Base-by-base conservation (phyloP, 163 green algal genomes). In the Prototheca wickerhamii region DNA sequence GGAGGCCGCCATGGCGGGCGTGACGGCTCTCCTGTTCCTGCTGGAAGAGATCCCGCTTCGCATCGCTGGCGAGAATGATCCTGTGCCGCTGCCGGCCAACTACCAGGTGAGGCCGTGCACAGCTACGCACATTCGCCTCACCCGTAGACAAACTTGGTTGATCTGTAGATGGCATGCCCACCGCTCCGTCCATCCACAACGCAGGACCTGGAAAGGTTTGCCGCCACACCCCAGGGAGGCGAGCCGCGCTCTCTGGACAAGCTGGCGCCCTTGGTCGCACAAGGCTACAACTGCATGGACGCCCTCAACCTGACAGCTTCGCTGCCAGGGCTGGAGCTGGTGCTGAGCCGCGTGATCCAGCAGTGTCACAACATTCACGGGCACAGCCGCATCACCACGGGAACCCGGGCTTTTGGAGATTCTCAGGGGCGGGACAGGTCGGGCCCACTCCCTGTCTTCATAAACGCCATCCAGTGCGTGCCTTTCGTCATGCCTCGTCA, bases 401-500 rank as follows among this genome's bases (percentile, higher is more conserved):
- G 18, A 23, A 32, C 49, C 17, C 4, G 61, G 18, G 26, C n/a
- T 26, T 50, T 37, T 8, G 49, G 31, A 34, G 72, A 78, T 12
- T 53, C 34, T 4, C 53, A 33, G 12, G 28, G 37, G 4, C 58
- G 57, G 12, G 67, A 79, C 46, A 61, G 67, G 15, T 29, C 69
- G 17, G 54, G 42, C 10, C 65, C 66, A 26, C 30, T 89, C 58
- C 53, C 70, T 0, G 69, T 86, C 33, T 80, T 83, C 81, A 64
- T 61, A 34, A 55, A 60, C 42, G 62, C 69, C 3, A 50, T 92
- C 50, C 63, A 76, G 56, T 73, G 82, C 40, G 59, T 87, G 63
- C 85, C 85, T 2, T 90, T 79, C 60, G 58, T 86, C 23, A 56
- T 78, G 62, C 84, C 85, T 4, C 72, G 83, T 23, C 63, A 76